Conservation (phyloP, 108 stramenopile species). For the Cylindrotheca closterium region DNA sequence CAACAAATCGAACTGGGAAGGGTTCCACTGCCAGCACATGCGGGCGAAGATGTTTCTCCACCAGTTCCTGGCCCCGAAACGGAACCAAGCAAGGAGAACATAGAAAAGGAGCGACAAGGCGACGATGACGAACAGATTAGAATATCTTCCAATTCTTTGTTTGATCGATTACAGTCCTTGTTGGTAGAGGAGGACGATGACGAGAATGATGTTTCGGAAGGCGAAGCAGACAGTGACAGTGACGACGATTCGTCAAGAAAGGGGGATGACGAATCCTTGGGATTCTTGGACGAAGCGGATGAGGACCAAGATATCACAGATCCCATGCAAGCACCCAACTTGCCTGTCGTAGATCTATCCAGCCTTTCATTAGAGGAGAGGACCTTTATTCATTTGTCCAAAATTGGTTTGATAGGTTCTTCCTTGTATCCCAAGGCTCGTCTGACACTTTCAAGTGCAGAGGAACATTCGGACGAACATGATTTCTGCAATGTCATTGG, state of each 20-base stretch:
- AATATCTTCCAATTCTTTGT: slow-evolving; percentile 24
- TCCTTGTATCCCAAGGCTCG: slow-evolving; percentile 23
- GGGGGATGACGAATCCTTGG: slow-evolving; percentile 17
- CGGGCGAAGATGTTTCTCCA: too few relatives aligned
- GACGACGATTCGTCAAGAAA: slow-evolving; percentile 18
- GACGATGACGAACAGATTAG: not conserved
- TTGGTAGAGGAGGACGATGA: slow-evolving; percentile 57
- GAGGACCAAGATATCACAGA: slow-evolving; percentile 23
- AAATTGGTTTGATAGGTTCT: slow-evolving; percentile 16
- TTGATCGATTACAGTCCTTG: slow-evolving; percentile 65
- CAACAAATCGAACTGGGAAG: not conserved
- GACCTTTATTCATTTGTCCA: slow-evolving; percentile 30
- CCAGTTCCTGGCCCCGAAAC: too few relatives aligned
- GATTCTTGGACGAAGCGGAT: slow-evolving; percentile 35
- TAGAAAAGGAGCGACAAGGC: not conserved
- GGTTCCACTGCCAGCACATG: too few relatives aligned
- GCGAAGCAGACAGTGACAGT: slow-evolving; percentile 14
- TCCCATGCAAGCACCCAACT: slow-evolving; percentile 2
- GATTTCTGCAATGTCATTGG: slow-evolving; percentile 29
- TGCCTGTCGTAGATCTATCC: slow-evolving; percentile 30
- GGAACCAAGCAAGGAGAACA: too few relatives aligned
- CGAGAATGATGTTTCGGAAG: slow-evolving; percentile 28
- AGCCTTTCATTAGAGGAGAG: slow-evolving; percentile 37
- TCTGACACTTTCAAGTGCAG: slow-evolving; percentile 2
- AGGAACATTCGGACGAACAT: slow-evolving; percentile 10